Evolutionary conservation across 441 rosid species (phyloP), one percentile per base, ranked within the genome.

Genomic region (Syzygium malaccense): DNA sequence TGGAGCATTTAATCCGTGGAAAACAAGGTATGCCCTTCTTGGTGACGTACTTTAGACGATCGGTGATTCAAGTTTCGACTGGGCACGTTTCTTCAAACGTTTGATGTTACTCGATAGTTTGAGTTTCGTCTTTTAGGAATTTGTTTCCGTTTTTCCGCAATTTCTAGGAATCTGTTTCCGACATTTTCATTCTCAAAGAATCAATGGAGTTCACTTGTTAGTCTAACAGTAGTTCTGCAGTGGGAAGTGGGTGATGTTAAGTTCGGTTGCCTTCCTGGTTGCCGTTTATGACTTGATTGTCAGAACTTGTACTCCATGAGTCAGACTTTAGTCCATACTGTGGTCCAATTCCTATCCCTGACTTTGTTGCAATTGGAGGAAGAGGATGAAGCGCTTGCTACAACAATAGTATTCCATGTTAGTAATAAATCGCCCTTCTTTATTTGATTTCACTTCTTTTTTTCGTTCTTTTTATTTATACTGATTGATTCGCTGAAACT

Each of bases 331-430:
- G 89, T 32, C 48, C 41, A 41, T 4, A 41, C 41, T 41, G 41
- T 4, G 41, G 41, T 41, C 41, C 80, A 4, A 49, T 58, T 85
- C 45, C n/a, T 87, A 90, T 88, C 93, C 89, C 93, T 95, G 94
- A 92, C 97, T 54, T 95, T 86, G 45, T 88, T 88, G 41, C 41
- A 41, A 41, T 41, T 41, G 41, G 41, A 41, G 18, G 99, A 96
- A 92, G 99, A 96, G 89, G 99, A 98, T 90, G 98, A 96, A 92
- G 95, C 94, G 7, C 96, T 96, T 80, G 91, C 96, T 75, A 96
- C 94, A 90, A 93, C 97, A 45, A 92, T 89, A 87, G 78, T 95
- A 89, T 97, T 97, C 90, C 93, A 95, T 90, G 98, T 95, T 71
- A 93, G 96, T 91, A 79, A 88, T 48, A 14, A 66, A 58, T 91